These are phyloP conservation scores for Phytophthora idaei DNA, from an alignment of 352 stramenopile species.

Conservation along the genomic window DNA sequence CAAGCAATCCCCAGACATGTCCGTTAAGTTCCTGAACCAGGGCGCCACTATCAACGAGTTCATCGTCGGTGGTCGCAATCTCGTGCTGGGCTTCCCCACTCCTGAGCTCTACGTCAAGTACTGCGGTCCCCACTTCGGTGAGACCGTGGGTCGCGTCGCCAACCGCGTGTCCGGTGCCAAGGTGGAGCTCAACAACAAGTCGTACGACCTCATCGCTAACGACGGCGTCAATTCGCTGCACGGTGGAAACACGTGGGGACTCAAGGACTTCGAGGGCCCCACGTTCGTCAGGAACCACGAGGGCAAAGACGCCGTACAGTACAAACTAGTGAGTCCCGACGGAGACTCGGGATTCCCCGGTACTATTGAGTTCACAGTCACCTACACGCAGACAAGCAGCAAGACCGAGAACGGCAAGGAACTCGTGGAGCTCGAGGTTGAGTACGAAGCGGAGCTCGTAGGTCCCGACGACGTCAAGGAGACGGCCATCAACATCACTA, in stretches of 20 bases:
- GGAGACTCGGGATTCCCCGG: constrained; percentile 38
- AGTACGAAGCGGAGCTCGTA: constrained; percentile 34
- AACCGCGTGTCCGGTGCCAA: constrained; percentile 34
- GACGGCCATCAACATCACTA: constrained; percentile 40
- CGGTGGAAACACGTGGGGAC: constrained; percentile 35
- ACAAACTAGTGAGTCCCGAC: constrained; percentile 31
- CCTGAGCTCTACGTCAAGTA: constrained; percentile 38
- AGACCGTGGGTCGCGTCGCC: constrained; percentile 31
- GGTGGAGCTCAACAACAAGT: constrained; percentile 33
- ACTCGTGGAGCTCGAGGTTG: constrained; percentile 26
- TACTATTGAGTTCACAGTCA: constrained; percentile 27
- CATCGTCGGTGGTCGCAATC: constrained; percentile 32
- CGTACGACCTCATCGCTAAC: constrained; percentile 35
- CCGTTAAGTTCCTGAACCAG: constrained; percentile 36
- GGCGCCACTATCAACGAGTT: constrained; percentile 34
- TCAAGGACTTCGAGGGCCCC: constrained; percentile 29
- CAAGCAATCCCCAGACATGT: constrained; percentile 17
- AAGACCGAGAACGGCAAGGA: constrained; percentile 34
- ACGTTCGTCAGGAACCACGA: constrained; percentile 24
- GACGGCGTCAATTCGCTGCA: constrained; percentile 35
- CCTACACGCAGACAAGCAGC: constrained; percentile 31
- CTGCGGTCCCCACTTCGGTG: constrained; percentile 31
- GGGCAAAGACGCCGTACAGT: constrained; percentile 30
- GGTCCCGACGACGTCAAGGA: constrained; percentile 32
- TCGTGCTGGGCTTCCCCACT: constrained; percentile 37